Percentiles rank a stretch among this genome's conserved stretches.
Evolutionary conservation across 2,329 filamentous ascomycete genomes (phyloP).

Genomic region (Fusarium temperatum): DNA sequence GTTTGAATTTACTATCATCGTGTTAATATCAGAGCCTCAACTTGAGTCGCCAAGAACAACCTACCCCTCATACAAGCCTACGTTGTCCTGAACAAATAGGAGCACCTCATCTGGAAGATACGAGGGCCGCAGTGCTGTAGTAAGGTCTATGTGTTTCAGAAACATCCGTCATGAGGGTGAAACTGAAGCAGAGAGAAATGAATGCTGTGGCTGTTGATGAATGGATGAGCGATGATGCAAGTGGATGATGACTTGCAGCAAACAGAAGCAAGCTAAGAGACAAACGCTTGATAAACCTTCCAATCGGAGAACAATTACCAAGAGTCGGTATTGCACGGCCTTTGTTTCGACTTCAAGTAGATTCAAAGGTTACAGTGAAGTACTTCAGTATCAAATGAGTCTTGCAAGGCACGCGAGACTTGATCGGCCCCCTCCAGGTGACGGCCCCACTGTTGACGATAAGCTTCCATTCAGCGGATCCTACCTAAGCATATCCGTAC

Average conservation of each 20-base stretch:
- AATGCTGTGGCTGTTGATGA: neutral
- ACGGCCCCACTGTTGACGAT: slow-evolving; percentile 33
- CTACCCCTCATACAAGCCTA: slow-evolving; percentile 97
- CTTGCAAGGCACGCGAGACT: slow-evolving; percentile 18
- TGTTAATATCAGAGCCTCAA: slow-evolving; percentile 21
- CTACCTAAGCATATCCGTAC: neutral
- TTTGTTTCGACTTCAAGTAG: slow-evolving; percentile 1
- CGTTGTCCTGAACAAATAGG: slow-evolving; percentile 96
- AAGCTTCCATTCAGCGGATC: slow-evolving; percentile 1
- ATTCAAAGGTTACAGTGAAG: neutral
- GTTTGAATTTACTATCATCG: slow-evolving; percentile 83
- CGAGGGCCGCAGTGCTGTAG: slow-evolving; percentile 91
- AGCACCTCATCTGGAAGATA: slow-evolving; percentile 93
- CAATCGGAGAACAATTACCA: neutral
- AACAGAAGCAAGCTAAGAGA: neutral
- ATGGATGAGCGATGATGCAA: slow-evolving; percentile 34
- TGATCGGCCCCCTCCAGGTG: slow-evolving; percentile 16
- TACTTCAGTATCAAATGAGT: slow-evolving; percentile 14
- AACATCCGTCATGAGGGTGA: slow-evolving; percentile 82
- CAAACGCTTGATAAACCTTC: neutral
- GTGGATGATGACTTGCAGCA: slow-evolving; percentile 20
- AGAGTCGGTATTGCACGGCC: neutral
- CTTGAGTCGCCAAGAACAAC: slow-evolving; percentile 44
- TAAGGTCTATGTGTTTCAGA: slow-evolving; percentile 94
- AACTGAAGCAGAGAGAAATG: slow-evolving; percentile 3